Percentiles rank a stretch among this genome's conserved stretches.
These are phyloP conservation scores for Tolypocladium endophyticum DNA, from an alignment of 2,329 filamentous ascomycete species.

Conservation along the genomic window DNA sequence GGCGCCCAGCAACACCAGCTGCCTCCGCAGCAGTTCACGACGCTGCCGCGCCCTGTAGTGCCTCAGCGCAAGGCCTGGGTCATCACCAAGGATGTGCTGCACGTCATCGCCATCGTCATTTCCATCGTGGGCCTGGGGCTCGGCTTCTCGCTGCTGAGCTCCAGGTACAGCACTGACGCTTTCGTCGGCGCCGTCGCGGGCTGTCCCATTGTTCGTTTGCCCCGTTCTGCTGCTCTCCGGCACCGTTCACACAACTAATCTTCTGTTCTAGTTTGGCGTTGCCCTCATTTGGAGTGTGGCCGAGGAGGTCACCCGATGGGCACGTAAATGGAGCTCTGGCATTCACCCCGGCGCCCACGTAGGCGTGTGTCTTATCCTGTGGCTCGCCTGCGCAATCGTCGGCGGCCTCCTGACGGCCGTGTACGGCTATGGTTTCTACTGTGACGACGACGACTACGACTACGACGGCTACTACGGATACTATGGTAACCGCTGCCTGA, in stretches of 20 bases:
- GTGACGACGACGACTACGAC: neutral
- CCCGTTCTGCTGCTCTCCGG: neutral
- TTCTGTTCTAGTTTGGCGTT: conserved; percentile 18
- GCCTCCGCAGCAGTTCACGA: neutral
- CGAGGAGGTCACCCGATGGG: conserved; percentile 25
- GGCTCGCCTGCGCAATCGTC: conserved; percentile 12
- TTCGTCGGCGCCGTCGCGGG: conserved; percentile 3
- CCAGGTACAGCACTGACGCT: neutral
- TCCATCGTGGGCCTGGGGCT: conserved; percentile 17
- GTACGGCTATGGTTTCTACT: neutral
- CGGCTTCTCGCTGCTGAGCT: conserved; percentile 11
- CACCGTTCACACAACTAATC: neutral
- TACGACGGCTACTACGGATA: neutral
- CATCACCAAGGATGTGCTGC: conserved; percentile 19
- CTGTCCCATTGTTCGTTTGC: conserved; percentile 2
- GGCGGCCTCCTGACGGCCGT: neutral
- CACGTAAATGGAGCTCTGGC: conserved; percentile 20
- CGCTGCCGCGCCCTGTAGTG: neutral
- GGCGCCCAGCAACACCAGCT: neutral
- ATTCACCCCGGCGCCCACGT: conserved; percentile 35
- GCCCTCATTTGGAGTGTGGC: conserved; percentile 26
- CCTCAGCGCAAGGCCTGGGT: neutral
- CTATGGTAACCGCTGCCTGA: neutral
- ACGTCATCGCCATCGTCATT: conserved; percentile 13
- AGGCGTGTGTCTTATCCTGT: conserved; percentile 29